Evolutionary conservation across 371 early-diverging fungal genomes (phyloP), one percentile per base, ranked within the genome.

Genomic region (Smittium culicis): DNA sequence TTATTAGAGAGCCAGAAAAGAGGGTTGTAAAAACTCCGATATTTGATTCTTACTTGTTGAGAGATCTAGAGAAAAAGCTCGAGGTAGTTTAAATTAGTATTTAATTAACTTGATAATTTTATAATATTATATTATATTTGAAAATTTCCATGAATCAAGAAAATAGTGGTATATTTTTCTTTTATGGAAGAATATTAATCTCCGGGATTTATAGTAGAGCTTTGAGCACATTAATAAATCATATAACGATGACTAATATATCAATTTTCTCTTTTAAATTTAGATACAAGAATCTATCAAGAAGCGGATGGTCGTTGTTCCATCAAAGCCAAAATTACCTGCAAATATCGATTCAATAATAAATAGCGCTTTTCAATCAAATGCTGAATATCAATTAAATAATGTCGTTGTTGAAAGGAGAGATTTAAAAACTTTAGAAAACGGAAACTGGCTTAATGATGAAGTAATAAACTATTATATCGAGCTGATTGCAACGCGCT

Each of bases 401-500:
- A 63, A 63, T 63, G 34, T 63, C 11, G 34, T 33, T 1, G 63
- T 63, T 25, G 63, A 63, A 33, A 31, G 34, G 5, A 25, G 34
- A 5, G 93, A 93, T 65, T 79, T 94, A 3, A 72, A 73, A 16
- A 90, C 91, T 32, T 74, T 94, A 54, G 66, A 73, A 16, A 83
- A 82, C n/a, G 85, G 85, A 27, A 75, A 81, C n/a, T 94, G 95
- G 95, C 79, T 94, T 3, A 93, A 94, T 70, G 95, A 94, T 70
- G 93, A 93, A 72, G 81, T 93, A 20, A 90, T 95, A 75, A 94
- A 95, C 75, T 92, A 89, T 73, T 94, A 93, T 72, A 86, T 88
- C 72, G 80, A 84, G 56, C 72, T 95, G 31, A 77, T 92, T 27
- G 80, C 86, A 70, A 78, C 82, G 1, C 84, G 96, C 14, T 75